Evolutionary conservation across 2,329 filamentous ascomycete species (phyloP).

Genomic region (Aspergillus alliaceus): DNA sequence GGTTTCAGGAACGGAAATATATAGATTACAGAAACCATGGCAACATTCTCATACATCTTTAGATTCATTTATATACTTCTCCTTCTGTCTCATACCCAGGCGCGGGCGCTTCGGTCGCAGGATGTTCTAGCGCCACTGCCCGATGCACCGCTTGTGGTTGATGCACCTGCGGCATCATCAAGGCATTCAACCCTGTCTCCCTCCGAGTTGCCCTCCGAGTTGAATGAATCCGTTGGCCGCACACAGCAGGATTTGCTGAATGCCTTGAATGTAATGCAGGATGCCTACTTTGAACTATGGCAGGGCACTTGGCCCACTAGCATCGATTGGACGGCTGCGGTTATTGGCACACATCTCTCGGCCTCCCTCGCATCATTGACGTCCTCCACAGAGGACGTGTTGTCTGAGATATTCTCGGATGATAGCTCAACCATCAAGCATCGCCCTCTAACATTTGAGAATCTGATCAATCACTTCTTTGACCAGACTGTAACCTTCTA

Average conservation of each 20-base stretch:
- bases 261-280: conserved; percentile 74
- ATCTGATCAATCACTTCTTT: conserved; percentile 81
- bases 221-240: conserved; percentile 9
- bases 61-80: conserved; percentile 25
- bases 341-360: conserved; percentile 76
- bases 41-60: conserved; percentile 16
- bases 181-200: conserved; percentile 5
- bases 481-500: conserved; percentile 75
- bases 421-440: not conserved
- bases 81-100: conserved; percentile 22
- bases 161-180: conserved; percentile 8
- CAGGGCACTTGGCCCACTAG: conserved; percentile 78
- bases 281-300: conserved; percentile 73
- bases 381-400: conserved; percentile 47
- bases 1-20: not conserved
- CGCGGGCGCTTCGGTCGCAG: conserved; percentile 32
- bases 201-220: conserved; percentile 21
- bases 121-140: conserved; percentile 17
- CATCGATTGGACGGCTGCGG: conserved; percentile 93
- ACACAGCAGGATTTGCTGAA: conserved; percentile 51
- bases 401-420: conserved; percentile 29
- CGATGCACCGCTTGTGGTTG: conserved; percentile 12
- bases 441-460: conserved; percentile 59
- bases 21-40: conserved; percentile 4
- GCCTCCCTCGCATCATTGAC: conserved; percentile 72